Evolutionary conservation across 1,284 basidiomycete species (phyloP), one percentile per base, ranked within the genome.

Genomic region (Austroboletus novae-zelandiae): DNA sequence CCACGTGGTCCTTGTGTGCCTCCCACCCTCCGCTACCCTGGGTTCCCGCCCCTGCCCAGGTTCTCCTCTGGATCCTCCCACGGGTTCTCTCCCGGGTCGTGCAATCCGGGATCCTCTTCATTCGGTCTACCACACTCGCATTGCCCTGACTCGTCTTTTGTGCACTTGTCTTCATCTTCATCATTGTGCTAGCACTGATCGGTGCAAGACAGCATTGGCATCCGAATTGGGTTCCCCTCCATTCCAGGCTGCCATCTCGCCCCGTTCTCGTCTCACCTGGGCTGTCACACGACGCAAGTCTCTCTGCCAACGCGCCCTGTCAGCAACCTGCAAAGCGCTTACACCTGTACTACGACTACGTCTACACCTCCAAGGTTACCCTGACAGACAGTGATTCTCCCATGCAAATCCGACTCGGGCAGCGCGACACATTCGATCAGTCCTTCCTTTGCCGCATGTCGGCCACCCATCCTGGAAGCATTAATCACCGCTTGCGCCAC

Each of bases 401-500:
- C 56, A 51, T 65, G 62, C 52, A 64, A 66, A 67, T 67, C 61
- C 43, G 32, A 47, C 40, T 45, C 48, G 50, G 44, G 27, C 45
- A 54, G 31, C 37, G 30, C 44, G 27, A 45, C 43, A 18, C 45
- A 34, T 29, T 23, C 20, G 15, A 42, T n/a, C 34, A 39, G 45
- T 55, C 49, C 57, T 58, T 62, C 54, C 61, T 51, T 53, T 45
- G 48, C 58, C 58, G 62, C 60, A 60, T 57, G 59, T 51, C 50
- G 60, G 43, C 51, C 54, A 57, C 66, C 59, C 50, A 48, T 52
- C 56, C 60, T 65, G 56, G 65, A 67, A 61, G 60, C 43, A 42
- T 68, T 64, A 61, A 67, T 67, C 65, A 59, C 63, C 56, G 52
- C 64, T 52, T 15, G 64, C 62, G 66, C 62, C 62, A 63, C 63